A percentile compares a stretch with the other conserved stretches of the same genome.
Evolutionary conservation across 306 rosid genomes (phyloP).

Genomic region (Prunus armeniaca): DNA sequence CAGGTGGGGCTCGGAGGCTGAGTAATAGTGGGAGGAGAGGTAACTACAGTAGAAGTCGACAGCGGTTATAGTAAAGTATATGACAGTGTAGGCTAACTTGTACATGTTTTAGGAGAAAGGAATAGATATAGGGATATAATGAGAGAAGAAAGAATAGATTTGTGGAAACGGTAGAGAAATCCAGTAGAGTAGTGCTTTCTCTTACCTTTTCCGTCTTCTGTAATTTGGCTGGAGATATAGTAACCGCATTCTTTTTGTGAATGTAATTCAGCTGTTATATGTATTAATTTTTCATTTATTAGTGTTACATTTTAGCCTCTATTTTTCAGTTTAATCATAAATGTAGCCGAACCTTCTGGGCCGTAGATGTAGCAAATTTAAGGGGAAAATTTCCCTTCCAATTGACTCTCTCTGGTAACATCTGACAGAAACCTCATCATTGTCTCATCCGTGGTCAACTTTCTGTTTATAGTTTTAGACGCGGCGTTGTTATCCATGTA

Average conservation of each 20-base stretch:
- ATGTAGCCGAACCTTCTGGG: background rate
- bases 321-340: background rate
- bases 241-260: slow-evolving; percentile 59
- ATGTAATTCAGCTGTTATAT: slow-evolving; percentile 20
- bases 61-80: slow-evolving; percentile 54
- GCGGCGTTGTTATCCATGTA: too few relatives aligned
- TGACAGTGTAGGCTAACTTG: slow-evolving; percentile 90
- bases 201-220: slow-evolving; percentile 42
- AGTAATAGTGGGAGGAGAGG: slow-evolving; percentile 63
- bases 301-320: too few relatives aligned
- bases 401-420: too few relatives aligned
- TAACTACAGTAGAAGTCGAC: slow-evolving; percentile 54
- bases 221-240: slow-evolving; percentile 48
- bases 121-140: slow-evolving; percentile 43
- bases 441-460: too few relatives aligned
- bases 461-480: too few relatives aligned
- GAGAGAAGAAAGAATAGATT: slow-evolving; percentile 30
- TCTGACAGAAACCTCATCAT: too few relatives aligned
- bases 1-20: slow-evolving; percentile 52
- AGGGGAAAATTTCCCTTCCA: background rate
- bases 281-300: background rate
- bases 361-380: too few relatives aligned
- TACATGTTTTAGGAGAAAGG: slow-evolving; percentile 65
- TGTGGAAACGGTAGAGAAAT: slow-evolving; percentile 43
- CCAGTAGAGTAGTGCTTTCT: slow-evolving; percentile 36